Percentiles rank a stretch among this genome's conserved stretches.
Conservation (phyloP, 495 filamentous ascomycete genomes). For the Aspergillus baeticus region DNA sequence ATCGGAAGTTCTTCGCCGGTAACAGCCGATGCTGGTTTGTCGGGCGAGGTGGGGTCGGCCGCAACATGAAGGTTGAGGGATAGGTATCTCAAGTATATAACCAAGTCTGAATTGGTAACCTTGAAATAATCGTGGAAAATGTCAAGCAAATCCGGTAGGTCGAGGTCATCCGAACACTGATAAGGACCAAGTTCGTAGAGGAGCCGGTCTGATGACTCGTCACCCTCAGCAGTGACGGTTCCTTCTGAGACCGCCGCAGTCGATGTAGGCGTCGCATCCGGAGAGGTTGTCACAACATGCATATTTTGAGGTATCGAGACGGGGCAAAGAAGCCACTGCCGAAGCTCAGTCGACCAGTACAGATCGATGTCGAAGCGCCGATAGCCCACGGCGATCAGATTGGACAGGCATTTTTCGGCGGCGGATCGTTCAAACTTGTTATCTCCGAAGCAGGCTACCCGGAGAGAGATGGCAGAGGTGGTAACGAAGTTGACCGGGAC, state of each 20-base stretch:
- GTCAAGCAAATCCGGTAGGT: constrained; percentile 44
- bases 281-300: constrained; percentile 25
- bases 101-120: constrained; percentile 43
- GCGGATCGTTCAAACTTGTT: constrained; percentile 45
- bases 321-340: constrained; percentile 60
- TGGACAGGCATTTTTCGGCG: constrained; percentile 56
- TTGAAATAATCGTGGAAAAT: constrained; percentile 50
- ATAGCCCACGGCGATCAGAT: constrained; percentile 59
- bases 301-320: constrained; percentile 34
- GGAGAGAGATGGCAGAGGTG: constrained; percentile 52
- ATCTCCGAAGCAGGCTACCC: constrained; percentile 57
- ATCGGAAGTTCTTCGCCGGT: constrained; percentile 36
- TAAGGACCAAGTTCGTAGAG: constrained; percentile 54
- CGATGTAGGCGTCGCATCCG: constrained; percentile 20
- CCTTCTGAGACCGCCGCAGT: constrained; percentile 27
- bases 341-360: constrained; percentile 58
- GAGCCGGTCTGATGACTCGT: constrained; percentile 30
- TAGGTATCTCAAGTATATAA: constrained; percentile 46
- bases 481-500: constrained; percentile 64
- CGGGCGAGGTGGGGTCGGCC: constrained; percentile 34
- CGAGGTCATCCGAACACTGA: constrained; percentile 51
- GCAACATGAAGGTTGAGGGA: constrained; percentile 62
- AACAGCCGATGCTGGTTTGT: constrained; percentile 36
- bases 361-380: constrained; percentile 59
- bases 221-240: constrained; percentile 25